These are phyloP conservation scores for Chamaenerion angustifolium DNA, from an alignment of 345 rosid genomes.

Conservation along the genomic window DNA sequence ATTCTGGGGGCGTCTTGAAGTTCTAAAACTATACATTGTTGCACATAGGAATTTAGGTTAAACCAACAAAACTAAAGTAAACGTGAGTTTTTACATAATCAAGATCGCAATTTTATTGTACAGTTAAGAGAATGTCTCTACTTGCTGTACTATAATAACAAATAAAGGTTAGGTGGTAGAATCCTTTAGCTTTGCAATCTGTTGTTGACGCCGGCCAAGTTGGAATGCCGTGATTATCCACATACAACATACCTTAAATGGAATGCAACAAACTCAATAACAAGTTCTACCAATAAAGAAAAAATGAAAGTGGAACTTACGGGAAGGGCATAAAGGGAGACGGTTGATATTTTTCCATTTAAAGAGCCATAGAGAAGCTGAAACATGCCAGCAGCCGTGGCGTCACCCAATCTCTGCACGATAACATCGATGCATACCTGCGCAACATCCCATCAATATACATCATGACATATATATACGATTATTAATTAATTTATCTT, in stretches of 20 bases:
- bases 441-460: slow-evolving; percentile 2
- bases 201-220: slow-evolving; percentile 58
- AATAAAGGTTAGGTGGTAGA: too few relatives aligned
- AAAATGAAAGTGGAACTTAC: slow-evolving; percentile 20
- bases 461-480: too few relatives aligned
- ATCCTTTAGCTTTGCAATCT: slow-evolving; percentile 42
- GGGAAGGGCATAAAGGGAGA: slow-evolving; percentile 65
- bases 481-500: too few relatives aligned
- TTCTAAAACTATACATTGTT: too few relatives aligned
- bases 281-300: too few relatives aligned
- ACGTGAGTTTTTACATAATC: too few relatives aligned
- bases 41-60: too few relatives aligned
- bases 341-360: slow-evolving; percentile 49
- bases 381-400: slow-evolving; percentile 84
- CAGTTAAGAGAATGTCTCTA: too few relatives aligned
- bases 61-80: too few relatives aligned
- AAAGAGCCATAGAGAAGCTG: slow-evolving; percentile 54
- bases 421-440: slow-evolving; percentile 86
- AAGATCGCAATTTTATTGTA: too few relatives aligned
- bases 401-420: slow-evolving; percentile 91
- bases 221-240: slow-evolving; percentile 73
- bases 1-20: too few relatives aligned
- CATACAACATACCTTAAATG: slow-evolving; percentile 41
- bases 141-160: too few relatives aligned
- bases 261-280: neutral